Evolutionary conservation across 2,329 filamentous ascomycete genomes (phyloP).

Genomic region (Trichoderma sp.): DNA sequence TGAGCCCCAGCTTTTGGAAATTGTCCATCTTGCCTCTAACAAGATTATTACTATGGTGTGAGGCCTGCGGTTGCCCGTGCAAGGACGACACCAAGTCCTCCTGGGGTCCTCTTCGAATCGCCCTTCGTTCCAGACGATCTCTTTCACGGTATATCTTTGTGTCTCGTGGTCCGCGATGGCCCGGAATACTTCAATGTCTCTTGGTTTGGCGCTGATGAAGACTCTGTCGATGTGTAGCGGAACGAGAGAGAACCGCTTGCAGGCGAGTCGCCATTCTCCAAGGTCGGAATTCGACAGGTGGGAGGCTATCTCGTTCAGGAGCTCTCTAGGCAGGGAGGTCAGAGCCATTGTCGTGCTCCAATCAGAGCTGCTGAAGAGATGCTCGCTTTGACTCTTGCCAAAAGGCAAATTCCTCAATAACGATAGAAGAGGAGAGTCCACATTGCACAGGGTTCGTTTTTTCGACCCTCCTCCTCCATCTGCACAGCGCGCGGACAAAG

Average conservation of each 20-base stretch:
- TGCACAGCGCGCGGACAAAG: too few relatives aligned
- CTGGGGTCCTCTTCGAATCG: neutral
- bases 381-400: neutral
- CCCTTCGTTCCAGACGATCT: conserved; percentile 10
- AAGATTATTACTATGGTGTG: too few relatives aligned
- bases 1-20: too few relatives aligned
- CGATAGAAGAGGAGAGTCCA: too few relatives aligned
- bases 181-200: conserved; percentile 14
- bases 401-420: too few relatives aligned
- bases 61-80: too few relatives aligned
- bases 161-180: conserved; percentile 8
- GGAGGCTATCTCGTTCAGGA: neutral
- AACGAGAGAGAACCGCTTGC: neutral
- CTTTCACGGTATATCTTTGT: neutral
- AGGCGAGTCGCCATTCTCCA: neutral
- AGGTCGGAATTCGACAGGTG: neutral
- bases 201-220: neutral
- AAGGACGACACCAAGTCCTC: neutral
- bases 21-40: too few relatives aligned
- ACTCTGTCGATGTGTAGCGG: neutral
- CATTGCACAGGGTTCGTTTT: too few relatives aligned
- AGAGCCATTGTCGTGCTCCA: neutral
- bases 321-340: neutral
- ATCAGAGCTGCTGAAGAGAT: neutral
- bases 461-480: too few relatives aligned